phyloP scores from a whole-genome alignment of 345 rosid species.

The Gossypium rotundifolium region DNA sequence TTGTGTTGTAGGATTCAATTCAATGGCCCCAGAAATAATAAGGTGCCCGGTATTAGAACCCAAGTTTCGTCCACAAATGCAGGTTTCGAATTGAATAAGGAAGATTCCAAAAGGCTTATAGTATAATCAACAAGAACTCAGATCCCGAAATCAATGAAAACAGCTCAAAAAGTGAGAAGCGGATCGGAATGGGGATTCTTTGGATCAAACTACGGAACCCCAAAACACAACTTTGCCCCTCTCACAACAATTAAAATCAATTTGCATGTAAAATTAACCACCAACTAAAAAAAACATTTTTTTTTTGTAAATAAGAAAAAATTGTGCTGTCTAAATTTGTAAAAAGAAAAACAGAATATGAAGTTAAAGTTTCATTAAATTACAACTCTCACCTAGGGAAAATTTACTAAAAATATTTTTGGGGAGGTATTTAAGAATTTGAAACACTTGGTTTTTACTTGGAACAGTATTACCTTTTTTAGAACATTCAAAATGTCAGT shows the following conservation, averaged over 20 bases:
- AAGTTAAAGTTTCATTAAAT: too few relatives aligned
- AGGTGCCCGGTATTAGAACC: background rate
- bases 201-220: background rate
- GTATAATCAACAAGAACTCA: constrained; percentile 4
- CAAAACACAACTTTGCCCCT: too few relatives aligned
- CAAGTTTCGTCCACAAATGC: background rate
- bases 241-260: too few relatives aligned
- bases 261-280: too few relatives aligned
- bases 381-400: background rate
- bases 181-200: background rate
- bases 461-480: background rate
- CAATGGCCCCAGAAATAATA: background rate
- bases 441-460: background rate
- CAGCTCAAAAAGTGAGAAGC: background rate
- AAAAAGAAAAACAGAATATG: too few relatives aligned
- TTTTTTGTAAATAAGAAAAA: too few relatives aligned
- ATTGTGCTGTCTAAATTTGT: too few relatives aligned
- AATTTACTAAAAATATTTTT: background rate
- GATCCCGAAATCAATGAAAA: constrained; percentile 10
- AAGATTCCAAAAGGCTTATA: background rate
- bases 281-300: too few relatives aligned
- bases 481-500: background rate
- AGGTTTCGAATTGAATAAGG: background rate
- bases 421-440: too few relatives aligned
- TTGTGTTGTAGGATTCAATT: background rate